These are phyloP conservation scores for Sclerotinia sclerotiorum DNA, from an alignment of 2,329 filamentous ascomycete species.

Conservation along the genomic window DNA sequence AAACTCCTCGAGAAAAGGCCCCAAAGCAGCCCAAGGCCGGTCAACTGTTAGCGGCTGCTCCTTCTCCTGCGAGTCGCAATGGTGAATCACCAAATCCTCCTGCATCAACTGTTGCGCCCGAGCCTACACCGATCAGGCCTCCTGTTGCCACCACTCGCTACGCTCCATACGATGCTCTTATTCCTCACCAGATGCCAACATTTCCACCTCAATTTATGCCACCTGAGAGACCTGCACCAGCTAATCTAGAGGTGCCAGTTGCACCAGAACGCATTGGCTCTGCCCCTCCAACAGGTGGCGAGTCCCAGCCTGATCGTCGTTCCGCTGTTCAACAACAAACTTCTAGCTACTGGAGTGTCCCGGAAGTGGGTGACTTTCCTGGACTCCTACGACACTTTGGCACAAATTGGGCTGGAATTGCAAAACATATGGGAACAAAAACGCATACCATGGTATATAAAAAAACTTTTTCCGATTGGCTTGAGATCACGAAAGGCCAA, in stretches of 20 bases:
- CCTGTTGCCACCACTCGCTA: constrained; percentile 29
- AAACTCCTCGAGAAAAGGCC: constrained; percentile 37
- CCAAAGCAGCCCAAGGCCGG: constrained; percentile 39
- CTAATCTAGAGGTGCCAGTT: constrained; percentile 33
- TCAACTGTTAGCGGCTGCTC: constrained; percentile 38
- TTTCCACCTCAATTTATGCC: constrained; percentile 32
- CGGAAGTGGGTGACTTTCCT: constrained; percentile 75
- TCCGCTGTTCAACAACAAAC: constrained; percentile 54
- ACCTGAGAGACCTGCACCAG: constrained; percentile 28
- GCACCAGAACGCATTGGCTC: constrained; percentile 37
- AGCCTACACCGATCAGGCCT: constrained; percentile 26
- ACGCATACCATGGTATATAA: constrained; percentile 76
- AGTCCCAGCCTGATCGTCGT: constrained; percentile 36
- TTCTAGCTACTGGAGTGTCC: constrained; percentile 86
- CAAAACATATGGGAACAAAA: constrained; percentile 77
- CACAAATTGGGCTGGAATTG: constrained; percentile 75
- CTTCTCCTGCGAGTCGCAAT: constrained; percentile 26
- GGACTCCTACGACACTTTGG: constrained; percentile 71
- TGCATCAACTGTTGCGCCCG: constrained; percentile 18
- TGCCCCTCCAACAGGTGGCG: constrained; percentile 33
- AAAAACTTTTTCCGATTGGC: constrained; percentile 37
- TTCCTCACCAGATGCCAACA: constrained; percentile 22
- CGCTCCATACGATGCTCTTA: constrained; percentile 33
- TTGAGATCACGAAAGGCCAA: constrained; percentile 34
- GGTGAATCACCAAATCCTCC: constrained; percentile 34